Evolutionary conservation across 257 asterid species (phyloP).

Genomic region (Nicotiana tomentosiformis): DNA sequence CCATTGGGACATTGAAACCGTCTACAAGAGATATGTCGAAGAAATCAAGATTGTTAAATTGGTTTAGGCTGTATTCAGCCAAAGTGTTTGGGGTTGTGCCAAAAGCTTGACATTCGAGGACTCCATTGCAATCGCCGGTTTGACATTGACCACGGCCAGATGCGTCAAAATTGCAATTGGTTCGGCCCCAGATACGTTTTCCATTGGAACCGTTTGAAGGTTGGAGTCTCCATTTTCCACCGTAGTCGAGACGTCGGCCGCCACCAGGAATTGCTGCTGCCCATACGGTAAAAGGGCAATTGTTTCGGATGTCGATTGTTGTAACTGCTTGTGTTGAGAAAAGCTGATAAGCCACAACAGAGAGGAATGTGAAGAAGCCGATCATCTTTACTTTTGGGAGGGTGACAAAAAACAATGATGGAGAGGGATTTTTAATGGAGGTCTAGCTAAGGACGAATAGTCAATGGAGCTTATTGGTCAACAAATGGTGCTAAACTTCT

Average conservation of each 20-base stretch:
- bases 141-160: conserved; percentile 45
- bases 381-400: not conserved
- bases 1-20: too few species aligned
- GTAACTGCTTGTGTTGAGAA: conserved; percentile 10
- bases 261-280: conserved; percentile 47
- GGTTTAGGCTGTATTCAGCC: too few species aligned
- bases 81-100: too few species aligned
- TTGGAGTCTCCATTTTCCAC: conserved; percentile 35
- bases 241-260: conserved; percentile 31
- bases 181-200: conserved; percentile 34
- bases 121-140: conserved; percentile 58
- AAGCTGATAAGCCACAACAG: too few species aligned
- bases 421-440: not conserved
- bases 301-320: conserved; percentile 33
- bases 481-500: not conserved
- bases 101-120: conserved; percentile 26
- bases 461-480: not conserved
- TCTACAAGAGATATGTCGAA: too few species aligned
- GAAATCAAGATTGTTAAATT: too few species aligned
- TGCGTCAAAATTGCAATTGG: conserved; percentile 34
- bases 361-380: not conserved
- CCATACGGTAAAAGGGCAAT: conserved; percentile 41
- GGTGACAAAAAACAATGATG: not conserved
- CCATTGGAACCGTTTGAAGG: conserved; percentile 11
- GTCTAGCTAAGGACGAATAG: not conserved